These are phyloP conservation scores for Fonsecaea erecta DNA, from an alignment of 2,329 filamentous ascomycete species.

Conservation along the genomic window DNA sequence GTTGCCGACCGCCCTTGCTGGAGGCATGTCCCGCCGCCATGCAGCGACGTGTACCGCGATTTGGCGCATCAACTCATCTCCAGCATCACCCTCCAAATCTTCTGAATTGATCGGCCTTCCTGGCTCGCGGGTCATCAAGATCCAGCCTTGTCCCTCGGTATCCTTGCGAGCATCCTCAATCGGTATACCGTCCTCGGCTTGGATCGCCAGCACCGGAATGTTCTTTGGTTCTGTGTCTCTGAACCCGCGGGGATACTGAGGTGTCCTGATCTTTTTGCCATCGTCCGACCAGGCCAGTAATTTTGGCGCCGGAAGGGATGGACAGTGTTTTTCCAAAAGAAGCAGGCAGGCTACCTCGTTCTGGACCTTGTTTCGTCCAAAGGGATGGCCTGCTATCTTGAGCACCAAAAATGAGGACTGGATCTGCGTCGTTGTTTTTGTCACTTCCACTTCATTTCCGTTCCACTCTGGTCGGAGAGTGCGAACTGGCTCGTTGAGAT, in stretches of 20 bases:
- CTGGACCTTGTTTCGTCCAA: conserved; percentile 30
- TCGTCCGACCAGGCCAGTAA: conserved; percentile 35
- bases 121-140: conserved; percentile 27
- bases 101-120: conserved; percentile 25
- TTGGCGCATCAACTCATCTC: conserved; percentile 27
- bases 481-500: conserved; percentile 22
- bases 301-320: conserved; percentile 28
- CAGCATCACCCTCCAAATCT: conserved; percentile 22
- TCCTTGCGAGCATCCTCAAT: conserved; percentile 11
- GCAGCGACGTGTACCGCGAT: conserved; percentile 28
- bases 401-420: conserved; percentile 27
- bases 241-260: conserved; percentile 22
- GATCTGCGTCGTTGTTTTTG: conserved; percentile 3
- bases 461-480: conserved; percentile 16
- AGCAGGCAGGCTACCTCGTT: conserved; percentile 33
- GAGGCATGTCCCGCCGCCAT: conserved; percentile 30
- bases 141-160: conserved; percentile 27
- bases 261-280: conserved; percentile 27
- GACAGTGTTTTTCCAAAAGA: conserved; percentile 32
- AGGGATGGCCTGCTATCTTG: conserved; percentile 29
- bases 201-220: conserved; percentile 10
- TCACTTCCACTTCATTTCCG: conserved; percentile 13
- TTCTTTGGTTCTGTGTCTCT: conserved; percentile 12
- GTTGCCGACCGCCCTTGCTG: conserved; percentile 27
- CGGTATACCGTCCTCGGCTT: conserved; percentile 17